Base-by-base conservation (phyloP, 768 basidiomycete genomes). In the Artomyces pyxidatus region DNA sequence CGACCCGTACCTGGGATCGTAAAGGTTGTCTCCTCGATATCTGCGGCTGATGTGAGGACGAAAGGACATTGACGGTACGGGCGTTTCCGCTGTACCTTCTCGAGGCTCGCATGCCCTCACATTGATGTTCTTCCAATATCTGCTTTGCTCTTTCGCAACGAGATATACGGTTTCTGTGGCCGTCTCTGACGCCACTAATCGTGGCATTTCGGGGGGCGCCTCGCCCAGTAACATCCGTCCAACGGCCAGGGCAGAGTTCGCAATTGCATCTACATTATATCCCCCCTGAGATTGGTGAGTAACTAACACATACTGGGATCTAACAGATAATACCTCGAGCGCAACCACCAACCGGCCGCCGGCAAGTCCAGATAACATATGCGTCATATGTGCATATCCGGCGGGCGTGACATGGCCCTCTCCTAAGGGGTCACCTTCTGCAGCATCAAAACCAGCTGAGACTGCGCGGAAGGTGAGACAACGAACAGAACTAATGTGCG, bases 321-420 rank as follows among this genome's bases (percentile, higher is more conserved):
- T n/a, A n/a, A n/a, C 49, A 19, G 42, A 44, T 29, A 25, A n/a
- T 29, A 49, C 95, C 78, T 99, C 96, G 37, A 99, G 77, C 1
- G 92, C 94, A 26, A 95, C 91, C 10, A 95, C 89, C 14, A 99
- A 59, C 58, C 82, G 87, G 3, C 96, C 96, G 7, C 80, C 78
- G 21, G 95, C 95, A 16, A 99, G 72, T 19, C 85, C 81, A 35
- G 83, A 78, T 8, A 99, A 74, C 91, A 99, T 95, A 61, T 97
- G 88, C 6, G 96, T 96, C 94, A 99, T 98, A 59, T 98, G 96
- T 0, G 92, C 92, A 64, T 92, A 99, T 4, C 94, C 96, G 16
- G 82, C 77, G 1, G 96, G 96, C 4, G 88, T 77, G 51, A 99
- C 94, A 56, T 81, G 72, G 59, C 94, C 97, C 67, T 85, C 86